phyloP scores from a whole-genome alignment of 2,329 filamentous ascomycete genomes.

The Trichoderma cornu-damae region DNA sequence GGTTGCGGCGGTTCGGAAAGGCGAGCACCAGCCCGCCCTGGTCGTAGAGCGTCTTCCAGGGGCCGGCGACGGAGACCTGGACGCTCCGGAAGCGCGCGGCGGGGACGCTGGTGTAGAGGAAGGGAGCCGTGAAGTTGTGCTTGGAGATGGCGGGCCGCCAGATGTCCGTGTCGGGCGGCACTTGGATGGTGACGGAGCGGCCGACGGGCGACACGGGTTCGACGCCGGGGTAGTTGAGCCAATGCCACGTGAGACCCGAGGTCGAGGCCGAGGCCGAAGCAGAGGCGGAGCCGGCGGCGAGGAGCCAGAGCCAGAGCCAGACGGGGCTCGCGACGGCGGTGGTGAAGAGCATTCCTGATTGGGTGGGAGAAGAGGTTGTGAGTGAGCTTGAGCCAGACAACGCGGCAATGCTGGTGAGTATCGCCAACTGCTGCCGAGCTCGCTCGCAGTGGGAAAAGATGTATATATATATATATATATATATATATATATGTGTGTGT shows the following conservation, averaged over 20 bases:
- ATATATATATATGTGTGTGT: no score
- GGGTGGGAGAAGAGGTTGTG: not conserved
- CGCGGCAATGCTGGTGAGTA: not conserved
- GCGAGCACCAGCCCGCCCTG: constrained; percentile 21
- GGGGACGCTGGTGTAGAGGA: constrained; percentile 19
- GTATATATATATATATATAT: not conserved
- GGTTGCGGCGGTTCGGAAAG: constrained; percentile 6
- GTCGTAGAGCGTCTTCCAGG: constrained; percentile 23
- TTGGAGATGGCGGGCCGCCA: constrained; percentile 19
- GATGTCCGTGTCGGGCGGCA: constrained; percentile 22
- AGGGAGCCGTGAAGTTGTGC: constrained; percentile 21
- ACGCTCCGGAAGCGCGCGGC: constrained; percentile 18
- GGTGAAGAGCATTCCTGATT: constrained; percentile 2
- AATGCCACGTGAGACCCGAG: constrained; percentile 15
- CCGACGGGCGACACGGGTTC: constrained; percentile 18
- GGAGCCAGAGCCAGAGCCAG: not conserved
- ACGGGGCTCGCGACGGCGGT: not conserved
- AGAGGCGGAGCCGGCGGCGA: not conserved
- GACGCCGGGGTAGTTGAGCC: constrained; percentile 16
- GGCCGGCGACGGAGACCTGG: constrained; percentile 19
- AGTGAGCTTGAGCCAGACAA: no score
- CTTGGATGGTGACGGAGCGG: constrained; percentile 18
- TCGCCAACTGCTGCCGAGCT: not conserved
- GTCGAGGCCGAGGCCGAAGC: not conserved
- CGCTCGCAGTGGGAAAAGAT: not conserved